Conservation (phyloP, 345 rosid species). For the Firmiana major region DNA sequence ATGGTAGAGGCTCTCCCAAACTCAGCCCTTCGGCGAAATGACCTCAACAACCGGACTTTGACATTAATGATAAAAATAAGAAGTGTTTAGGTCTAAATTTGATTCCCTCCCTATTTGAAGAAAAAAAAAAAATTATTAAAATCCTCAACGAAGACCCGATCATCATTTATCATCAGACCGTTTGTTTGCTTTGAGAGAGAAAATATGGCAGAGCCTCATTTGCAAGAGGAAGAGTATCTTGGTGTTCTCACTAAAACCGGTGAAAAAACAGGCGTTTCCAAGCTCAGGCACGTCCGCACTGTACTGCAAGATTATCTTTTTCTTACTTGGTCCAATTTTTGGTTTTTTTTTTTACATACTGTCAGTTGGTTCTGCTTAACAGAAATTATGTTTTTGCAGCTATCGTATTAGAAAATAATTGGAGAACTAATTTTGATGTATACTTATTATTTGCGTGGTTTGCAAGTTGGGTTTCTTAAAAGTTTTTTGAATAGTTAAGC, state of each 20-base stretch:
- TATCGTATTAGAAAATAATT: background rate
- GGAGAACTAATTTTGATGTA: background rate
- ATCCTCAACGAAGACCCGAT: background rate
- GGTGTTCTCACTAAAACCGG: slow-evolving; percentile 73
- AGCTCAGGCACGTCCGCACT: slow-evolving; percentile 55
- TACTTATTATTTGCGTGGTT: background rate
- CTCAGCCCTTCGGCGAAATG: too few relatives aligned
- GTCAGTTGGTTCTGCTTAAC: background rate
- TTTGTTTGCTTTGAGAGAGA: background rate
- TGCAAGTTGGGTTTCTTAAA: background rate
- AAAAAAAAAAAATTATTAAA: too few relatives aligned
- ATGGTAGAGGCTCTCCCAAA: too few relatives aligned
- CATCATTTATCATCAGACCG: background rate
- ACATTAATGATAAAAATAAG: too few relatives aligned
- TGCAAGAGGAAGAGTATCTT: slow-evolving; percentile 55
- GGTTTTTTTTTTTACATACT: background rate
- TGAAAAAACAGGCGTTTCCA: slow-evolving; percentile 59
- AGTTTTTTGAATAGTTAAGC: background rate
- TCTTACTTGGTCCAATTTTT: background rate
- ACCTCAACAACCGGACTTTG: too few relatives aligned
- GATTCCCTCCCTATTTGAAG: too few relatives aligned
- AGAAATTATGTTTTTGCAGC: background rate
- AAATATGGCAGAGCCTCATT: slow-evolving; percentile 20
- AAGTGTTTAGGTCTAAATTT: too few relatives aligned
- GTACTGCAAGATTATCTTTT: background rate